Evolutionary conservation across 78 protist genomes (phyloP).

Genomic region (slime mould (Dictyostelium discoideum)): dicty_2.7 NC_007091.3:3798501-3799000

Average conservation of each 20-base stretch:
- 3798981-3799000: background rate
- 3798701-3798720: too few relatives aligned
- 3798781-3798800: too few relatives aligned
- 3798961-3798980: background rate
- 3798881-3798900: slow-evolving; percentile 32
- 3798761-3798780: too few relatives aligned
- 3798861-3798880: slow-evolving; percentile 36
- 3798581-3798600: slow-evolving; percentile 12
- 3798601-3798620: background rate
- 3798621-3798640: slow-evolving; percentile 3
- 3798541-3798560: too few relatives aligned
- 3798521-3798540: too few relatives aligned
- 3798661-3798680: slow-evolving; percentile 68
- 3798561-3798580: background rate
- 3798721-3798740: too few relatives aligned
- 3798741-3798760: too few relatives aligned
- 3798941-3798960: slow-evolving; percentile 15
- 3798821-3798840: slow-evolving; percentile 42
- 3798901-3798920: slow-evolving; percentile 37
- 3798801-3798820: slow-evolving; percentile 65
- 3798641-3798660: slow-evolving; percentile 25
- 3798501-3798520: background rate
- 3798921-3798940: slow-evolving; percentile 33
- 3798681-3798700: too few relatives aligned
- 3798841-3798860: slow-evolving; percentile 5